Evolutionary conservation across 257 asterid species (phyloP), one percentile per base, ranked within the genome.

Genomic region (Craterostigma plantagineum): DNA sequence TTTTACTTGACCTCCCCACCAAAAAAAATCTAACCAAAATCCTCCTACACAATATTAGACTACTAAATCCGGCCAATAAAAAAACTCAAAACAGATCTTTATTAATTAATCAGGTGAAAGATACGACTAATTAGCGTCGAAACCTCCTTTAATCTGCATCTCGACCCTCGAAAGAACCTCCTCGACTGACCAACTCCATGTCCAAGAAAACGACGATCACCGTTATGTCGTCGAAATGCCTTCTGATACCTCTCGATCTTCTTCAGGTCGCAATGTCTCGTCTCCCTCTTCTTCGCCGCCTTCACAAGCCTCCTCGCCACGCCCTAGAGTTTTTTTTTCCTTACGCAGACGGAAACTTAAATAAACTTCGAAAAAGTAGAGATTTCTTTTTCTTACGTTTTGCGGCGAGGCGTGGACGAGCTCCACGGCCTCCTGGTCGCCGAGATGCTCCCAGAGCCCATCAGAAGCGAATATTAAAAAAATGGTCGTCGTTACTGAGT

Each of bases 381-480:
- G 52, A n/a, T 49, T 15, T 14, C 10, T 50, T 17, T 42, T 51
- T 45, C 46, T 7, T 77, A 81, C 94, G 48, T 63, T 60, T 40
- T 61, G 76, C 8, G 76, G 63, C 45, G 70, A 67, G 51, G 43
- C 52, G 63, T 64, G 65, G 51, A 81, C 87, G 42, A 77, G 52
- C 57, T 75, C 59, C 18, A 74, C 92, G 11, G 92, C 94, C 56
- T 75, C 73, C 59, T 81, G 75, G 45, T 77, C 77, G 67, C 68
- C 67, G n/a, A 81, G 83, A 60, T 81, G 92, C 55, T 81, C 92
- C 94, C 94, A 81, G 16, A 81, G 58, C 30, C 92, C 92, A 45
- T 81, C 92, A 11, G 92, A 77, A 9, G 92, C 94, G 50, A 77
- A 74, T 62, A 81, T n/a, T 77, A 55, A 81, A 75, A 65, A 81